These are phyloP conservation scores for Exophiala oligosperma DNA, from an alignment of 2,329 filamentous ascomycete species.

Conservation along the genomic window DNA sequence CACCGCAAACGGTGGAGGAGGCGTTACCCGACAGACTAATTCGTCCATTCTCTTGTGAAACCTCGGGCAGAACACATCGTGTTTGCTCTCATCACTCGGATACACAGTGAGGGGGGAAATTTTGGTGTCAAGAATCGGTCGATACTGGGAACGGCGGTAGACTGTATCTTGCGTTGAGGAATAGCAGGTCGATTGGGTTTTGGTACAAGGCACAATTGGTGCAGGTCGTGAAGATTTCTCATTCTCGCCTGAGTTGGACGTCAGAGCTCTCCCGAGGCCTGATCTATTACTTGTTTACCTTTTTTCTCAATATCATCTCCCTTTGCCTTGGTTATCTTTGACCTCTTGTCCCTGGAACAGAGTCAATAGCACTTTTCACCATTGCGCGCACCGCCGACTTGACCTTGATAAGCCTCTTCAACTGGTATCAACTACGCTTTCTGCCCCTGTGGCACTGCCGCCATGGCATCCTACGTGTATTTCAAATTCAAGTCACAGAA, in stretches of 20 bases:
- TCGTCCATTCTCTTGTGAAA: neutral
- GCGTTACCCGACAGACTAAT: neutral
- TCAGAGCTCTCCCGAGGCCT: conserved; percentile 4
- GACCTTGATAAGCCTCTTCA: neutral
- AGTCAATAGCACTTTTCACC: conserved; percentile 10
- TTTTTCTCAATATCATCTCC: conserved; percentile 17
- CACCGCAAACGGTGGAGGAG: neutral
- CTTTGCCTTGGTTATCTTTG: conserved; percentile 15
- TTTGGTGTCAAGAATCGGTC: neutral
- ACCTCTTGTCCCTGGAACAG: conserved; percentile 19
- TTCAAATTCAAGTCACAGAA: conserved; percentile 99
- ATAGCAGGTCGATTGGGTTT: neutral
- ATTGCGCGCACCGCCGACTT: conserved; percentile 4
- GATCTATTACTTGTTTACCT: conserved; percentile 22
- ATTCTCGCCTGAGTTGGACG: conserved; percentile 10
- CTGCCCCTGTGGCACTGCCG: conserved; percentile 31
- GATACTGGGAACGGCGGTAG: neutral
- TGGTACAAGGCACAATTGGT: conserved; percentile 17
- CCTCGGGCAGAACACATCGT: neutral
- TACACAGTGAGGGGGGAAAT: neutral
- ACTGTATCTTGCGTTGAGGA: neutral
- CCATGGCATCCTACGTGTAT: conserved; percentile 95
- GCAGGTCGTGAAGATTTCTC: conserved; percentile 3
- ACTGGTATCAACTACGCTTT: conserved; percentile 6
- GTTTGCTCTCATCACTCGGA: neutral